Evolutionary conservation across 2,329 filamentous ascomycete genomes (phyloP), one percentile per base, ranked within the genome.

Genomic region (Trichothecium sympodiale): DNA sequence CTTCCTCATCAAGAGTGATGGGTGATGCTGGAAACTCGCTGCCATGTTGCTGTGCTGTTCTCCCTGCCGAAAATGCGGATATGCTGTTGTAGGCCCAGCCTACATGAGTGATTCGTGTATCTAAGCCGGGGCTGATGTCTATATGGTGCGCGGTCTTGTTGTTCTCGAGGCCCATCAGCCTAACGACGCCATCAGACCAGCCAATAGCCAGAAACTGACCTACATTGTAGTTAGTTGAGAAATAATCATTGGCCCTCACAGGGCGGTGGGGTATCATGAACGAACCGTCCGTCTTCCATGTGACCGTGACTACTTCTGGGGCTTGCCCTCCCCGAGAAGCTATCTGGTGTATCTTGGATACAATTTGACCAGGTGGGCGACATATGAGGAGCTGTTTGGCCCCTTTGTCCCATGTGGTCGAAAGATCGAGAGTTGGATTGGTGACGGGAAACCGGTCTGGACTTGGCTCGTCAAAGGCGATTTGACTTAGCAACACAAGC

Each of bases 391-490:
- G 64, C 34, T 77, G 76, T 33, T 76, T 76, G 41, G 77, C 73
- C 13, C 70, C 67, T n/a, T 70, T 74, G 10, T 83, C 82, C 55
- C 61, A 62, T 10, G 87, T 68, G 5, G 80, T 79, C n/a, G 82
- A 69, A 31, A 96, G 68, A 58, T 95, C 85, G 64, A 94, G 83
- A 8, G 79, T 81, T 13, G 88, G 85, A 56, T 86, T 94, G 57
- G 83, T 85, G 17, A 78, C 70, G 25, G 89, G 66, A 34, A 81
- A 70, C 32, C 67, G 62, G 26, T 66, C 60, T 27, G 72, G 65
- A 16, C 76, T 66, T 17, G 67, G 65, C 31, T 67, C 60, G 34
- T 71, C 64, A 41, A 80, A 67, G 44, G 64, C 62, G 45, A 73
- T 76, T 51, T 78, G 68, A 56, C 71, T 71, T 43, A 71, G 56